A percentile compares a stretch with the other conserved stretches of the same genome.
These are phyloP conservation scores for Lagenidium sp. DNA, from an alignment of 352 stramenopile species.

Conservation along the genomic window DNA sequence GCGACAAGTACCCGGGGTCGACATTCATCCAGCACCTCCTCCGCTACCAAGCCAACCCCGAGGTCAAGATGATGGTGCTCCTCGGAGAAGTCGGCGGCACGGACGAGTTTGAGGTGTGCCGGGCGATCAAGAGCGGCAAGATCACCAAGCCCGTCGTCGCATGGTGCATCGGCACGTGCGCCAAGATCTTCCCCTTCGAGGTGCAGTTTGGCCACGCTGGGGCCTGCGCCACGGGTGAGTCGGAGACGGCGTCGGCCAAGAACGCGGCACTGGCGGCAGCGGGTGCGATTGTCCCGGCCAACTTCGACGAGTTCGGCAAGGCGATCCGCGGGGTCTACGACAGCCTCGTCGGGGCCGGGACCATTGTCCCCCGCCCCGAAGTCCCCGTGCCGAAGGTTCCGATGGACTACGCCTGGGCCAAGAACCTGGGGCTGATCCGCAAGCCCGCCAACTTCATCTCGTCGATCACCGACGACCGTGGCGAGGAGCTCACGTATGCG, in stretches of 20 bases:
- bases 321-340: slow-evolving; percentile 89
- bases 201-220: slow-evolving; percentile 97
- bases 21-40: slow-evolving; percentile 96
- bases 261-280: slow-evolving; percentile 87
- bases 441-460: slow-evolving; percentile 98
- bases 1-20: slow-evolving; percentile 95
- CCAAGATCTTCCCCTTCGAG: slow-evolving; percentile 96
- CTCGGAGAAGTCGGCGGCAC: slow-evolving; percentile 94
- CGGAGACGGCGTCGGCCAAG: slow-evolving; percentile 92
- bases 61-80: slow-evolving; percentile 95
- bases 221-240: slow-evolving; percentile 88
- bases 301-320: slow-evolving; percentile 94
- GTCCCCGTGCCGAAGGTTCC: slow-evolving; percentile 91
- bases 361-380: slow-evolving; percentile 83
- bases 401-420: slow-evolving; percentile 97
- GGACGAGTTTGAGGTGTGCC: slow-evolving; percentile 95
- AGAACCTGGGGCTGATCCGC: slow-evolving; percentile 93
- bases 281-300: slow-evolving; percentile 89
- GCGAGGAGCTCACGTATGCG: slow-evolving; percentile 93
- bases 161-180: slow-evolving; percentile 98
- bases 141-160: slow-evolving; percentile 96
- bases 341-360: slow-evolving; percentile 62
- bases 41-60: slow-evolving; percentile 93
- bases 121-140: slow-evolving; percentile 88
- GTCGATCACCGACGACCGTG: slow-evolving; percentile 95